Conservation (phyloP, 495 filamentous ascomycete species). For the Penicillium canariense region DNA sequence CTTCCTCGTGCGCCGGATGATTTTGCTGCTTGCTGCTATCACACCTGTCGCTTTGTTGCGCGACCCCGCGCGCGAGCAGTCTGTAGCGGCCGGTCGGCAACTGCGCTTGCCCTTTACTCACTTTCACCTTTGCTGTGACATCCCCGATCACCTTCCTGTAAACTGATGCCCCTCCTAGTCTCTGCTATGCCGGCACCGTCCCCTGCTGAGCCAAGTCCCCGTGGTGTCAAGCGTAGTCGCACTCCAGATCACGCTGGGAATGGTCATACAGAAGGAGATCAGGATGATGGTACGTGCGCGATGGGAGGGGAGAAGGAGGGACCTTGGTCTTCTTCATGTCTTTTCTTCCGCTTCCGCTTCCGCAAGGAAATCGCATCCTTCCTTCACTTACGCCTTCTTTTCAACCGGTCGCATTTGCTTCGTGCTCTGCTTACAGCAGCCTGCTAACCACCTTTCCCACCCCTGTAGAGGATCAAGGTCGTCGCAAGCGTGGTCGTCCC, state of each 20-base stretch:
- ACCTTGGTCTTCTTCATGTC: not conserved
- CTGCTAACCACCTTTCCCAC: conserved; percentile 19
- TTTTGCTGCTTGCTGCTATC: not conserved
- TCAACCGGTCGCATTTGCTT: conserved; percentile 5
- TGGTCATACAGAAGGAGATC: conserved; percentile 54
- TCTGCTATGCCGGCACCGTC: conserved; percentile 44
- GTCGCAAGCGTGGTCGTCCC: conserved; percentile 83
- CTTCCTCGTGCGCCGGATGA: not conserved
- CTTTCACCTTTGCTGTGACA: not conserved
- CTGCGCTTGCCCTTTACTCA: not conserved
- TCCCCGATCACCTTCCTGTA: conserved; percentile 29
- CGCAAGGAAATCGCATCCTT: not conserved
- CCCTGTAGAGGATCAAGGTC: conserved; percentile 63
- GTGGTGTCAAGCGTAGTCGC: conserved; percentile 89
- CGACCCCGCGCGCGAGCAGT: conserved; percentile 4
- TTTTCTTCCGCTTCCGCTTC: not conserved
- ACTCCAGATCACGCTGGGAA: conserved; percentile 79
- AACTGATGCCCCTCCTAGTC: conserved; percentile 45
- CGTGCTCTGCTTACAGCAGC: not conserved
- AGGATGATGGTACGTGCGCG: conserved; percentile 79
- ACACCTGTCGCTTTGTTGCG: conserved; percentile 1
- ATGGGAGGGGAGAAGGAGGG: conserved; percentile 9
- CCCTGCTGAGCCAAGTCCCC: conserved; percentile 54
- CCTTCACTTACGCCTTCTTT: not conserved
- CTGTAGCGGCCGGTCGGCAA: not conserved